phyloP scores from a whole-genome alignment of 2,329 filamentous ascomycete genomes.

The Neopestalotiopsis rosae region DNA sequence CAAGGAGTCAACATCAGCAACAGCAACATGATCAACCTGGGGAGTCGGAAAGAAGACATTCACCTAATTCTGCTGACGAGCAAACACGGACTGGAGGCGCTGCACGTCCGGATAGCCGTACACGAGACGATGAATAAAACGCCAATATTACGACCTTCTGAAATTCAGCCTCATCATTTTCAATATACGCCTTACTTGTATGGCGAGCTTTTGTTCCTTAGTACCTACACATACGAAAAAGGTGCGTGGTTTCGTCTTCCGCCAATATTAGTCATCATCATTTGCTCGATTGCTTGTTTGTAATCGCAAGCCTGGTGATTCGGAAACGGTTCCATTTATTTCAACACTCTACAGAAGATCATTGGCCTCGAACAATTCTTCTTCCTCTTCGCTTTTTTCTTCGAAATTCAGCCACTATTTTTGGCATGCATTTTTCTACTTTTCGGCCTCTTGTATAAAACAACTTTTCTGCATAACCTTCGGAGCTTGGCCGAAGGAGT shows the following conservation, averaged over 20 bases:
- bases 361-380: background rate
- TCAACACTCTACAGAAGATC: background rate
- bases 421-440: slow-evolving; percentile 12
- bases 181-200: background rate
- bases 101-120: slow-evolving; percentile 12
- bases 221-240: background rate
- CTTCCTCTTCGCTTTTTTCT: background rate
- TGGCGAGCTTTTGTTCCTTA: background rate
- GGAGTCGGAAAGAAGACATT: slow-evolving; percentile 19
- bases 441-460: slow-evolving; percentile 12
- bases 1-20: slow-evolving; percentile 11
- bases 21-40: background rate
- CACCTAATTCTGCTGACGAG: slow-evolving; percentile 20
- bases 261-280: background rate
- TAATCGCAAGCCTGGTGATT: background rate
- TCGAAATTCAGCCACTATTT: background rate
- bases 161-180: background rate
- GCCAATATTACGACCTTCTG: slow-evolving; percentile 2
- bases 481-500: background rate
- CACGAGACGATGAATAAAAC: slow-evolving; percentile 20
- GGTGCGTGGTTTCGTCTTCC: background rate
- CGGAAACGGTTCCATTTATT: background rate
- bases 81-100: slow-evolving; percentile 16
- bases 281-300: slow-evolving; percentile 1
- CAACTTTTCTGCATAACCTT: slow-evolving; percentile 6